A percentile compares a stretch with the other conserved stretches of the same genome.
Conservation (phyloP, 1,284 basidiomycete genomes). For the Ganoderma boninense region DNA sequence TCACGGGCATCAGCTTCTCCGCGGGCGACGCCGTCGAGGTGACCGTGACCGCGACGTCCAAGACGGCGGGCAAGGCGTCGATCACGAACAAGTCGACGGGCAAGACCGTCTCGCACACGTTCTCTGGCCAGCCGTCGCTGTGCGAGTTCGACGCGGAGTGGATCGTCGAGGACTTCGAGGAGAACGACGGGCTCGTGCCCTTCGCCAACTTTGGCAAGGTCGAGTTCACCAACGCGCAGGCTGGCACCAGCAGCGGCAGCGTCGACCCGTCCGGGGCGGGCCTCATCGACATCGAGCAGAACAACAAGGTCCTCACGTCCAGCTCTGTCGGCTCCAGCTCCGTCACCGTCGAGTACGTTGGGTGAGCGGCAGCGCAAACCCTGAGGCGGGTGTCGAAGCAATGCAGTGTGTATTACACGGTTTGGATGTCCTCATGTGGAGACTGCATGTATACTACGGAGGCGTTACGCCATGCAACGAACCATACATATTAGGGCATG, state of each 20-base stretch:
- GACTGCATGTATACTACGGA: no score
- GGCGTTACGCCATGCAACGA: no score
- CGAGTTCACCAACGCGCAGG: slow-evolving; percentile 31
- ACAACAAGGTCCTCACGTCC: slow-evolving; percentile 36
- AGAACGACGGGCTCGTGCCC: slow-evolving; percentile 40
- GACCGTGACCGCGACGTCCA: slow-evolving; percentile 41
- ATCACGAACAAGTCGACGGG: slow-evolving; percentile 43
- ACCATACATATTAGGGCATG: no score
- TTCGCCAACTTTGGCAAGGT: slow-evolving; percentile 49
- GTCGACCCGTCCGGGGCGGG: slow-evolving; percentile 36
- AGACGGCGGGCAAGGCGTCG: slow-evolving; percentile 40
- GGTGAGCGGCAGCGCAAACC: neutral
- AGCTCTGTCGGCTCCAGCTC: slow-evolving; percentile 30
- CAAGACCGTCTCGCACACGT: slow-evolving; percentile 37
- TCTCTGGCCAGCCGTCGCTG: slow-evolving; percentile 42
- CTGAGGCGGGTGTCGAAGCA: no score
- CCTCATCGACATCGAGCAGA: slow-evolving; percentile 44
- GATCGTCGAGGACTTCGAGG: slow-evolving; percentile 46
- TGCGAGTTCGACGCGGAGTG: slow-evolving; percentile 41
- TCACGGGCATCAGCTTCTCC: slow-evolving; percentile 42
- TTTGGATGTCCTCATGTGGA: no score
- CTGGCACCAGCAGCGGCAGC: slow-evolving; percentile 18
- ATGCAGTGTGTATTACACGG: no score
- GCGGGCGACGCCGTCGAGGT: slow-evolving; percentile 42
- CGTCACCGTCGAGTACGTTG: slow-evolving; percentile 39